Evolutionary conservation across 2,329 filamentous ascomycete species (phyloP).

Genomic region (Sordariomycetes sp.): DNA sequence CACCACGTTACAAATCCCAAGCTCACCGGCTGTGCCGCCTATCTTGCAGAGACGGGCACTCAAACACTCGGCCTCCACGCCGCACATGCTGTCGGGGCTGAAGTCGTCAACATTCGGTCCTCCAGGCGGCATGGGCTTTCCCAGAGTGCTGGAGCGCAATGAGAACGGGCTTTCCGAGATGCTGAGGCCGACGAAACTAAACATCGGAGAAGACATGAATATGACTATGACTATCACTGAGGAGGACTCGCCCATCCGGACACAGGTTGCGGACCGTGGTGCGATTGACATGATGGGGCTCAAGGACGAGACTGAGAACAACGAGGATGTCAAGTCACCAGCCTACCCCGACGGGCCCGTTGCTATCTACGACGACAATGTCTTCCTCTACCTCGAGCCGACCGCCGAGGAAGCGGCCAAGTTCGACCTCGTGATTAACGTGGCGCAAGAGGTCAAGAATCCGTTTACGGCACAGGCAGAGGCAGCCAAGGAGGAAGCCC

Average conservation of each 20-base stretch:
- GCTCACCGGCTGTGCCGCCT: slow-evolving; percentile 43
- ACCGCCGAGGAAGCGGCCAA: slow-evolving; percentile 64
- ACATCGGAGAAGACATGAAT: slow-evolving; percentile 23
- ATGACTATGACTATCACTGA: slow-evolving; percentile 36
- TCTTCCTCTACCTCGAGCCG: slow-evolving; percentile 73
- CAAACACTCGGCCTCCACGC: slow-evolving; percentile 58
- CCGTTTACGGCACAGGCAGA: slow-evolving; percentile 43
- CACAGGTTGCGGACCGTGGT: slow-evolving; percentile 50
- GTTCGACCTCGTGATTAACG: slow-evolving; percentile 79
- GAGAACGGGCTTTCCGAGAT: slow-evolving; percentile 50
- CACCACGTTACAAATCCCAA: slow-evolving; percentile 40
- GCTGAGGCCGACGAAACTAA: slow-evolving; percentile 38
- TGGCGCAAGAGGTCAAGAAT: slow-evolving; percentile 71
- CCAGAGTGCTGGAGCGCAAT: slow-evolving; percentile 48
- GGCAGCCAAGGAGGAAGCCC: slow-evolving; percentile 9
- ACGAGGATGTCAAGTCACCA: slow-evolving; percentile 70
- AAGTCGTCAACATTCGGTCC: slow-evolving; percentile 51
- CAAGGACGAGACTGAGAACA: slow-evolving; percentile 57
- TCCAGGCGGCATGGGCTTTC: slow-evolving; percentile 52
- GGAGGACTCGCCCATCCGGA: slow-evolving; percentile 46
- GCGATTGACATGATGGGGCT: slow-evolving; percentile 46
- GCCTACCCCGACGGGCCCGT: slow-evolving; percentile 76
- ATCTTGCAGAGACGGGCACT: slow-evolving; percentile 52
- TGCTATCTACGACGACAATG: slow-evolving; percentile 67
- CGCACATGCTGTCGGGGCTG: slow-evolving; percentile 51